Conservation (phyloP, 192 early-diverging fungal species). For the Gaertneriomyces sp. region DNA sequence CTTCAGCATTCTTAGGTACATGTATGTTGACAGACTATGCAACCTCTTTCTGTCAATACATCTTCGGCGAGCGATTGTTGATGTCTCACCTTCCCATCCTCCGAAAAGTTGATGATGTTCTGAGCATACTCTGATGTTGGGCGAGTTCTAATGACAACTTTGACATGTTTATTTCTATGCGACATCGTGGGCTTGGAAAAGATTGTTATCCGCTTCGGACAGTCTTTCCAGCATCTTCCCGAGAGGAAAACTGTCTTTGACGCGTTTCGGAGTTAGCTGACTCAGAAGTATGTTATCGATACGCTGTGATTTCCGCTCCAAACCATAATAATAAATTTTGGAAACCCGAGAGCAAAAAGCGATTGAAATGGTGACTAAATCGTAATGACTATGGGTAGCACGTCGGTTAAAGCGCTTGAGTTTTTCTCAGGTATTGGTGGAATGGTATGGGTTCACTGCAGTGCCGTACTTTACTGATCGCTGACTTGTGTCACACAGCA, state of each 20-base stretch:
- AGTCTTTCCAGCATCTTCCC: too few species aligned
- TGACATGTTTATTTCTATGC: constrained; percentile 47
- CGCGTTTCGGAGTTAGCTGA: too few species aligned
- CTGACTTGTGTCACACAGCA: constrained; percentile 13
- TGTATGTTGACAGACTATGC: constrained; percentile 53
- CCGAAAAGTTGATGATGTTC: constrained; percentile 46
- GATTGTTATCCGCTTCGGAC: too few species aligned
- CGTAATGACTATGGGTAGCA: not conserved
- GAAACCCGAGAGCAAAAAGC: too few species aligned
- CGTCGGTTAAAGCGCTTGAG: constrained; percentile 50
- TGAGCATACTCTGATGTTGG: constrained; percentile 57
- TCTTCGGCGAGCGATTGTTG: not conserved
- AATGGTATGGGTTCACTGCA: constrained; percentile 23
- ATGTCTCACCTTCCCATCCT: constrained; percentile 39
- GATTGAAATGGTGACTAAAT: too few species aligned
- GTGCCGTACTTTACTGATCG: not conserved
- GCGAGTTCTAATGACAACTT: constrained; percentile 57
- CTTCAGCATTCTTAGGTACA: constrained; percentile 54
- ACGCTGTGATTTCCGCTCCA: too few species aligned
- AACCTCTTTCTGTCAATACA: not conserved
- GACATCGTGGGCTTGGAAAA: too few species aligned
- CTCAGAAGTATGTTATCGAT: too few species aligned
- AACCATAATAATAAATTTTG: too few species aligned
- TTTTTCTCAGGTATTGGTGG: constrained; percentile 76
- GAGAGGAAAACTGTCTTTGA: too few species aligned